A percentile compares a stretch with the other conserved stretches of the same genome.
Evolutionary conservation across 306 rosid species (phyloP).

Genomic region (Geum urbanum): DNA sequence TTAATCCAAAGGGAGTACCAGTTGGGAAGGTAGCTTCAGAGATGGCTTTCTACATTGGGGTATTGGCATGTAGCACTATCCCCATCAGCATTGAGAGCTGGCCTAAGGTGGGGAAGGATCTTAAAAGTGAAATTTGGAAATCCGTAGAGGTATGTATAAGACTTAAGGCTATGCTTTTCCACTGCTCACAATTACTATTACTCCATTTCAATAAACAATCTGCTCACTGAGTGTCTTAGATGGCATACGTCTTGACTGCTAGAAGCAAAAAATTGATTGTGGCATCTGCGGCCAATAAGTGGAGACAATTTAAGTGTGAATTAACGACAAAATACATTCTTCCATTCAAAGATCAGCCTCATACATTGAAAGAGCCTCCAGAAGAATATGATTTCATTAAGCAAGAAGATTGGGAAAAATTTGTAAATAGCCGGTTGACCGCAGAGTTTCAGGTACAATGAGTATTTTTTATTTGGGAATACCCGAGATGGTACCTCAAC

Average conservation of each 20-base stretch:
- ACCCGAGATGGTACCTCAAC: too few relatives aligned
- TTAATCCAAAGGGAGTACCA: constrained; percentile 8
- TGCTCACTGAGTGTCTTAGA: not conserved
- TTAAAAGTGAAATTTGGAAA: constrained; percentile 8
- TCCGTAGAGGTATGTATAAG: constrained; percentile 1
- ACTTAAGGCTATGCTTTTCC: not conserved
- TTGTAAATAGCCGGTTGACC: constrained; percentile 14
- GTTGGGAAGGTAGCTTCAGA: constrained; percentile 16
- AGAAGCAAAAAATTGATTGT: not conserved
- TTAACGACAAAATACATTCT: constrained; percentile 8
- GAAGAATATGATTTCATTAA: constrained; percentile 16
- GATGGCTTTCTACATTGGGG: constrained; percentile 12
- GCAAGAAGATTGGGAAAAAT: constrained; percentile 10
- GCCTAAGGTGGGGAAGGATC: constrained; percentile 20
- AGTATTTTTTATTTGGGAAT: not conserved
- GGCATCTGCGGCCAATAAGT: constrained; percentile 12
- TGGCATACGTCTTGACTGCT: constrained; percentile 5
- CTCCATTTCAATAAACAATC: not conserved
- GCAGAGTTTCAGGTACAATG: constrained; percentile 13
- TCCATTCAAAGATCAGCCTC: constrained; percentile 10
- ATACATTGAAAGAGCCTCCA: constrained; percentile 9
- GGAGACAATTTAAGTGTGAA: constrained; percentile 20
- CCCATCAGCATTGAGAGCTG: constrained; percentile 15
- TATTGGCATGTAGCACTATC: not conserved
- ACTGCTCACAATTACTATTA: not conserved